Base-by-base conservation (phyloP, 2,329 filamentous ascomycete genomes). In the Colletotrichum spinosum region DNA sequence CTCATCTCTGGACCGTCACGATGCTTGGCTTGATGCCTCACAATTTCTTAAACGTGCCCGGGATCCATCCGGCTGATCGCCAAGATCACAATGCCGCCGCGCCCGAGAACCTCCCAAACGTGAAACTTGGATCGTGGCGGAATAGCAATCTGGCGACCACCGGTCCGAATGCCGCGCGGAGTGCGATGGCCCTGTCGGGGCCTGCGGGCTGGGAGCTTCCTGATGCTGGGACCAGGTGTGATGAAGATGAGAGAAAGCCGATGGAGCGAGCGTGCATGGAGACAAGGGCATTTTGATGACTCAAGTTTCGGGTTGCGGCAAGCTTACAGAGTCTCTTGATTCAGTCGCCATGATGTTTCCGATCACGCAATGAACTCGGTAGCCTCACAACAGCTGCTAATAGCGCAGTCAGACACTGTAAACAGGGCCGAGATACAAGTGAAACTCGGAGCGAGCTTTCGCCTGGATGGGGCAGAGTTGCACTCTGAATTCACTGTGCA, bases 11-110 rank as follows among this genome's bases (percentile, higher is more conserved):
- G 38, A 13, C 35, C 33, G 58, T 57, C 58, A 53, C 48, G 63
- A 66, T 66, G 59, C 58, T 57, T 66, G 58, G 51, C 59, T 57
- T 34, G 39, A 34, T 56, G 48, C 62, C 46, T 65, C 52, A 56
- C 41, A 52, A 57, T 52, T 41, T 65, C 52, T 53, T 35, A 52
- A 57, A 52, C 8, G 53, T 38, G 46, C 17, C 57, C 48, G 48
- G 58, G 44, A 42, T 46, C 37, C 25, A 38, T 56, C 63, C 58
- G 58, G 48, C 33, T 49, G 51, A 41, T 41, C 42, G 52, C 63
- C 58, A 53, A 65, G 63, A 49, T 53, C 39, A 11, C 53, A 48
- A 53, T 57, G 58, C 58, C 53, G 58, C 58, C 45, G 58, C n/a
- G 52, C 53, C 52, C 52, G 52, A 56, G 49, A 52, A 34, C 48